Evolutionary conservation across 2,329 filamentous ascomycete genomes (phyloP).

Genomic region (Xylaria polymorpha): DNA sequence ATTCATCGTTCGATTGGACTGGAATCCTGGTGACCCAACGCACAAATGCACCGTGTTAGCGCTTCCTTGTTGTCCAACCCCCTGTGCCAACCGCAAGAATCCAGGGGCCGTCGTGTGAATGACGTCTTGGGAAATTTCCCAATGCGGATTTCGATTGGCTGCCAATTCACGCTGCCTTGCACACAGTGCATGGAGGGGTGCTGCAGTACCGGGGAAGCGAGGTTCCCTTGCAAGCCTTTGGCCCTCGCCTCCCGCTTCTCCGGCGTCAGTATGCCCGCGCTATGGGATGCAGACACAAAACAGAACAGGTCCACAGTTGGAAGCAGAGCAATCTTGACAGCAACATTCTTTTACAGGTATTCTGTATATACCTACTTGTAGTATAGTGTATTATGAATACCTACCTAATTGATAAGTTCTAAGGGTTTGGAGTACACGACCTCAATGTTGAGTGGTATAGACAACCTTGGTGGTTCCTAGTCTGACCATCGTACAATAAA

Average conservation of each 20-base stretch:
- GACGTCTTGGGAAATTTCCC: constrained; percentile 38
- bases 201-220: neutral
- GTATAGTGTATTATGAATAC: neutral
- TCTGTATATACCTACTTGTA: too few relatives aligned
- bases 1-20: neutral
- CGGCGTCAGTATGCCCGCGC: too few relatives aligned
- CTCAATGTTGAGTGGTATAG: too few relatives aligned
- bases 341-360: too few relatives aligned
- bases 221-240: neutral
- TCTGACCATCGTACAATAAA: neutral
- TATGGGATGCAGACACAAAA: too few relatives aligned
- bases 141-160: constrained; percentile 37
- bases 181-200: constrained; percentile 7
- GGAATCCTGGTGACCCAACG: neutral
- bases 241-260: neutral
- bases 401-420: neutral
- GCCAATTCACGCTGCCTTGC: constrained; percentile 7
- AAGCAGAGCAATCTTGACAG: too few relatives aligned
- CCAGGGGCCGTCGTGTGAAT: neutral
- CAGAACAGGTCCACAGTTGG: too few relatives aligned
- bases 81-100: constrained; percentile 26
- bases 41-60: constrained; percentile 21
- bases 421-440: neutral
- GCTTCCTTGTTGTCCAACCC: constrained; percentile 23
- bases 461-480: neutral